Conservation (phyloP, 2,329 filamentous ascomycete species). For the Botrytis elliptica region DNA sequence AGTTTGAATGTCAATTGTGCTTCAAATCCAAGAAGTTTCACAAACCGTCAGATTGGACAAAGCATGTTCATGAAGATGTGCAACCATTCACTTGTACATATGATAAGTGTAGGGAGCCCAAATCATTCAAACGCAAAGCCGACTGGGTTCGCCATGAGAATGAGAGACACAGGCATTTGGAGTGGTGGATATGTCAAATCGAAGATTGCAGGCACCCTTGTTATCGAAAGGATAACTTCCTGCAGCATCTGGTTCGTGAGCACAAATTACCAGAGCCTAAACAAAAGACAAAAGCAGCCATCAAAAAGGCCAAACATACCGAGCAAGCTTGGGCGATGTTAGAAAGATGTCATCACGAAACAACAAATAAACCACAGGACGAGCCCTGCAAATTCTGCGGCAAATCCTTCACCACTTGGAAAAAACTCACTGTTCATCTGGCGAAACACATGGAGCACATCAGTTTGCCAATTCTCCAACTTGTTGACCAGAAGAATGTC, state of each 20-base stretch:
- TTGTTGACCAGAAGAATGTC: conserved; percentile 54
- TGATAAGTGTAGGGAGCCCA: conserved; percentile 75
- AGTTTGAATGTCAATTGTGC: conserved; percentile 88
- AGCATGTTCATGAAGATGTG: conserved; percentile 91
- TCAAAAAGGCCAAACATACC: conserved; percentile 55
- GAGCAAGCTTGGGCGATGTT: conserved; percentile 76
- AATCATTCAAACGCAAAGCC: conserved; percentile 92
- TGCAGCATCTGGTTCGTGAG: conserved; percentile 88
- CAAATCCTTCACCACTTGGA: conserved; percentile 79
- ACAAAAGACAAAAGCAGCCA: conserved; percentile 68
- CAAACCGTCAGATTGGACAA: conserved; percentile 95
- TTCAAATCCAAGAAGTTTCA: conserved; percentile 81
- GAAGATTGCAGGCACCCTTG: conserved; percentile 79
- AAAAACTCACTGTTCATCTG: conserved; percentile 89
- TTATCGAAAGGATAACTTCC: conserved; percentile 87
- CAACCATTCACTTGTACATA: conserved; percentile 94
- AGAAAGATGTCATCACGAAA: conserved; percentile 73
- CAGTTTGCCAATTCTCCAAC: conserved; percentile 72
- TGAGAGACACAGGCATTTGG: conserved; percentile 82
- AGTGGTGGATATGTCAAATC: conserved; percentile 86
- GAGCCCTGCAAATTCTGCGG: conserved; percentile 88
- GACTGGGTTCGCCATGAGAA: conserved; percentile 96
- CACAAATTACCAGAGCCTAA: conserved; percentile 85
- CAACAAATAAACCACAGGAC: conserved; percentile 61
- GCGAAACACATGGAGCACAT: conserved; percentile 95